Evolutionary conservation across 2,329 filamentous ascomycete genomes (phyloP).

Genomic region (Hyphodiscus sp.): DNA sequence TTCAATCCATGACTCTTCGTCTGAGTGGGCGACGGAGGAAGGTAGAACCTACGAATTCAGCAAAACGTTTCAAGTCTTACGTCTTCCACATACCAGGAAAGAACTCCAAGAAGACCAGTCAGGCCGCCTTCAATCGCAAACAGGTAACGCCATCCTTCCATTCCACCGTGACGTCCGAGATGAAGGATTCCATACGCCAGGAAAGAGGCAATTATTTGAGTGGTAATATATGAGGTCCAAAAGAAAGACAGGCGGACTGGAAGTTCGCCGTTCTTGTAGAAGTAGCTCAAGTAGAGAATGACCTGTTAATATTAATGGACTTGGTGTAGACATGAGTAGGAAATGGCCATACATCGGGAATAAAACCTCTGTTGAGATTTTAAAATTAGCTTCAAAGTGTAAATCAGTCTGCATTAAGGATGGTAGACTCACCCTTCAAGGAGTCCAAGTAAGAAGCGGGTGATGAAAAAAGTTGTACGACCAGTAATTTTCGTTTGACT

Average conservation of each 20-base stretch:
- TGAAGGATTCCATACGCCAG: conserved; percentile 43
- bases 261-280: conserved; percentile 16
- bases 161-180: conserved; percentile 43
- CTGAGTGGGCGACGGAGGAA: conserved; percentile 54
- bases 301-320: neutral
- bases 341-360: conserved; percentile 40
- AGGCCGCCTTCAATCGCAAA: conserved; percentile 38
- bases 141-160: conserved; percentile 49
- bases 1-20: conserved; percentile 32
- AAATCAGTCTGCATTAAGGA: neutral
- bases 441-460: conserved; percentile 31
- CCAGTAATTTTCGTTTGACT: conserved; percentile 38
- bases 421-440: conserved; percentile 6
- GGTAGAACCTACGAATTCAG: conserved; percentile 35
- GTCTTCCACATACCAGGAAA: conserved; percentile 24
- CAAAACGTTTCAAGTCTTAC: neutral
- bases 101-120: conserved; percentile 9
- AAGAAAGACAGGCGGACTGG: conserved; percentile 15
- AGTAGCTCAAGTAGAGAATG: conserved; percentile 17
- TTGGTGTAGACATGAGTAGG: neutral
- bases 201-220: conserved; percentile 12
- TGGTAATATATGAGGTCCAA: conserved; percentile 11
- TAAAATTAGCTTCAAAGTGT: neutral
- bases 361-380: conserved; percentile 38
- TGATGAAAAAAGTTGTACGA: conserved; percentile 35